Percentiles rank a stretch among this genome's conserved stretches.
Evolutionary conservation across 2,329 filamentous ascomycete genomes (phyloP).

Genomic region (Spiromastix sp.): DNA sequence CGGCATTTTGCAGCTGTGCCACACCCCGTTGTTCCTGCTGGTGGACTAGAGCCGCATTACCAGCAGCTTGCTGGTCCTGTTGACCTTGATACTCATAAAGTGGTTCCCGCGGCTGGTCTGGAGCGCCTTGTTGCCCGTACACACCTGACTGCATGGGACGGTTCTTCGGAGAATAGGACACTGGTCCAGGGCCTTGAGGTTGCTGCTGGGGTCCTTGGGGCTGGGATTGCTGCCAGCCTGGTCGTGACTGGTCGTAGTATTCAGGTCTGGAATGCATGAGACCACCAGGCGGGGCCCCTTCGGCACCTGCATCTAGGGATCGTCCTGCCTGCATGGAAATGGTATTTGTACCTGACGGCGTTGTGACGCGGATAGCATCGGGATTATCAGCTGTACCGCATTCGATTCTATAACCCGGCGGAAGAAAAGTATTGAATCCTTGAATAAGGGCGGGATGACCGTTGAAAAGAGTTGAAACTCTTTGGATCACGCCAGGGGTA

Average conservation of each 20-base stretch:
- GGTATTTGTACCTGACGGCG: constrained; percentile 93
- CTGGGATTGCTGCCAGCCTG: constrained; percentile 29
- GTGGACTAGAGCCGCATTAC: constrained; percentile 39
- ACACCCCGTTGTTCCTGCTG: constrained; percentile 57
- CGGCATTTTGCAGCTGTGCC: constrained; percentile 55
- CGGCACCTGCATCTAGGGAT: constrained; percentile 23
- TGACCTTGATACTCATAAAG: constrained; percentile 33
- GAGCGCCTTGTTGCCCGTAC: constrained; percentile 26
- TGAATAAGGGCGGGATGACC: constrained; percentile 93
- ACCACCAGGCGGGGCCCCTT: constrained; percentile 22
- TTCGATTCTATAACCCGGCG: constrained; percentile 91
- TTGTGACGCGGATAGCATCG: constrained; percentile 92
- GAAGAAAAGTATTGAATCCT: constrained; percentile 95
- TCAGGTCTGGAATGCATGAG: constrained; percentile 25
- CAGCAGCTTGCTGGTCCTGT: constrained; percentile 37
- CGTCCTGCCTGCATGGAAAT: constrained; percentile 60
- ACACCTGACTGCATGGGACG: constrained; percentile 26
- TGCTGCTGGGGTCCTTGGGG: constrained; percentile 19
- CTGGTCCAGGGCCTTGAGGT: constrained; percentile 14
- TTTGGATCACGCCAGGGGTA: constrained; percentile 92
- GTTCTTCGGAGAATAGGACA: constrained; percentile 32
- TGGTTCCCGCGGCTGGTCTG: constrained; percentile 31
- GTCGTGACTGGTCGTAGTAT: constrained; percentile 30
- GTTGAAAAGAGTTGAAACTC: constrained; percentile 89
- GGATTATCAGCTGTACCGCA: constrained; percentile 90